Conservation (phyloP, 2,329 filamentous ascomycete genomes). For the Beauveria asiatica region DNA sequence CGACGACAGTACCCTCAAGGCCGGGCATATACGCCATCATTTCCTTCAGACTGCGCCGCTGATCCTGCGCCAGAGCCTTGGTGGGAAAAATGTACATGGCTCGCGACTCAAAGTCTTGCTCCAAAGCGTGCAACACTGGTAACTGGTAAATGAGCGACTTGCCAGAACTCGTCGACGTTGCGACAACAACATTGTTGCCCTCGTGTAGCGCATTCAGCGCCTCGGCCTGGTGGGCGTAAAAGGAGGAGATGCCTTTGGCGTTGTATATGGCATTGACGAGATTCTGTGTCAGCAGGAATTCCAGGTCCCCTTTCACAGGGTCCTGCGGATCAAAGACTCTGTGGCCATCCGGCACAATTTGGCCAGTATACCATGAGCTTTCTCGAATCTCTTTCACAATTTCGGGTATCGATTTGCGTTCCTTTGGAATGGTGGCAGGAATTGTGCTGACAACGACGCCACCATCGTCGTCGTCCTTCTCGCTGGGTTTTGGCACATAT, state of each 20-base stretch:
- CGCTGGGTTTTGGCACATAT: slow-evolving; percentile 54
- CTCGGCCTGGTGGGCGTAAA: slow-evolving; percentile 89
- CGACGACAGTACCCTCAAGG: slow-evolving; percentile 67
- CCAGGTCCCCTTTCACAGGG: slow-evolving; percentile 71
- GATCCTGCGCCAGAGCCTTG: slow-evolving; percentile 92
- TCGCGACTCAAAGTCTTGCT: slow-evolving; percentile 65
- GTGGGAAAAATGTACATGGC: slow-evolving; percentile 99
- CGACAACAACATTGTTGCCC: slow-evolving; percentile 80
- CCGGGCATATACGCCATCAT: slow-evolving; percentile 73
- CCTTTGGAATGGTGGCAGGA: slow-evolving; percentile 66
- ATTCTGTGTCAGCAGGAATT: slow-evolving; percentile 79
- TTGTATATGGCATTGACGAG: slow-evolving; percentile 97
- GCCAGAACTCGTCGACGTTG: slow-evolving; percentile 91
- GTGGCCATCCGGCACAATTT: slow-evolving; percentile 90
- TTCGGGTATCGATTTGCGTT: slow-evolving; percentile 71
- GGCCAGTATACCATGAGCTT: slow-evolving; percentile 79
- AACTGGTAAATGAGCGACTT: slow-evolving; percentile 98
- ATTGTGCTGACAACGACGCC: slow-evolving; percentile 36
- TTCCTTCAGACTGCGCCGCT: slow-evolving; percentile 79
- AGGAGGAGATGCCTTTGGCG: slow-evolving; percentile 70
- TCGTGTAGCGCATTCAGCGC: slow-evolving; percentile 82
- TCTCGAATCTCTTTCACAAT: slow-evolving; percentile 79
- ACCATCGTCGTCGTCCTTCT: slow-evolving; percentile 26
- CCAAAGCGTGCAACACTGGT: slow-evolving; percentile 79
- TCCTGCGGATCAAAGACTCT: slow-evolving; percentile 82